A percentile compares a stretch with the other conserved stretches of the same genome.
phyloP scores from a whole-genome alignment of 495 filamentous ascomycete genomes.

The Neurospora sp. region DNA sequence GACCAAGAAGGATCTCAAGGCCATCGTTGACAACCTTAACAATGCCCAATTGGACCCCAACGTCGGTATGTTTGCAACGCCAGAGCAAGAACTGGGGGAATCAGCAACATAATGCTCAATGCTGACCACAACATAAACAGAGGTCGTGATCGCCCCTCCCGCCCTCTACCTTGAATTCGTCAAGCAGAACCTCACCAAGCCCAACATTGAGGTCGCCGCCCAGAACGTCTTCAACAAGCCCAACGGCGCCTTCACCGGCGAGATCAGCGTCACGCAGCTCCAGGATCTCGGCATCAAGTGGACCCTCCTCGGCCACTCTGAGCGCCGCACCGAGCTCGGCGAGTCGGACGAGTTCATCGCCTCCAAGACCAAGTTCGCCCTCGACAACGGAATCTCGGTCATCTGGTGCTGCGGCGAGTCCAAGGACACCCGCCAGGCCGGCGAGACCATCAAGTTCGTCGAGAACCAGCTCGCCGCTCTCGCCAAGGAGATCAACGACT shows the following conservation, averaged over 20 bases:
- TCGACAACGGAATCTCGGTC: slow-evolving; percentile 77
- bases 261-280: slow-evolving; percentile 85
- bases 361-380: slow-evolving; percentile 81
- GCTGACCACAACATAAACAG: slow-evolving; percentile 27
- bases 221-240: slow-evolving; percentile 97
- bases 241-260: slow-evolving; percentile 94
- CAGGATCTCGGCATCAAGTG: slow-evolving; percentile 79
- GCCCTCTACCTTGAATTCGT: slow-evolving; percentile 82
- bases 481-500: slow-evolving; percentile 61
- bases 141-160: slow-evolving; percentile 90
- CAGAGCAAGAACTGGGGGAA: not conserved
- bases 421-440: slow-evolving; percentile 79
- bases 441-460: slow-evolving; percentile 84
- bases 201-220: slow-evolving; percentile 65
- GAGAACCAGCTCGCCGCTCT: slow-evolving; percentile 66
- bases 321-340: slow-evolving; percentile 76
- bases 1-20: slow-evolving; percentile 70
- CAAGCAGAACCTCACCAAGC: slow-evolving; percentile 51
- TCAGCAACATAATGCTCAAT: not conserved
- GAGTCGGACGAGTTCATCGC: slow-evolving; percentile 84
- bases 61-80: slow-evolving; percentile 42
- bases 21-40: slow-evolving; percentile 83
- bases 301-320: slow-evolving; percentile 86
- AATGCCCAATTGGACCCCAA: slow-evolving; percentile 59
- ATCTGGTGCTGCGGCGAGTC: slow-evolving; percentile 96